Conservation (phyloP, 257 asterid genomes). For the Fraxinus pennsylvanica region DNA sequence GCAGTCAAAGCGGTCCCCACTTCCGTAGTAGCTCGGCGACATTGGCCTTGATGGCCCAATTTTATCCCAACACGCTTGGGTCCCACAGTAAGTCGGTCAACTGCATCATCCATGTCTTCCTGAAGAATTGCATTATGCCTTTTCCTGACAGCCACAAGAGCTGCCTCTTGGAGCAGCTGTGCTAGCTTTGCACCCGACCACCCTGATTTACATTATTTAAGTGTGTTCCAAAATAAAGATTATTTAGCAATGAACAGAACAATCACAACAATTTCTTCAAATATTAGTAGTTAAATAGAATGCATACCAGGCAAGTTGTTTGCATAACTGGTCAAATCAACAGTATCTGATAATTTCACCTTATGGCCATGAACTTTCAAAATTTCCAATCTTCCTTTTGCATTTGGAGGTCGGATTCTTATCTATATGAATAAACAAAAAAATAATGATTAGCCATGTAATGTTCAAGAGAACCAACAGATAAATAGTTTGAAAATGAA, state of each 20-base stretch:
- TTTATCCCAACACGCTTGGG: slow-evolving; percentile 76
- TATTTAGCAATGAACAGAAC: not conserved
- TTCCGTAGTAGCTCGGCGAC: slow-evolving; percentile 86
- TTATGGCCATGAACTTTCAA: slow-evolving; percentile 87
- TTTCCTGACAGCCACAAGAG: slow-evolving; percentile 96
- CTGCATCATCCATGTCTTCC: slow-evolving; percentile 94
- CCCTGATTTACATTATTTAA: slow-evolving; percentile 52
- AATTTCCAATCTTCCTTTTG: slow-evolving; percentile 91
- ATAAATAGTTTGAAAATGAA: not conserved
- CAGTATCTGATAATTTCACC: slow-evolving; percentile 78
- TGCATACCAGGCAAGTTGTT: slow-evolving; percentile 80
- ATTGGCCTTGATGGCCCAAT: slow-evolving; percentile 91
- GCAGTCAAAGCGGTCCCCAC: slow-evolving; percentile 87
- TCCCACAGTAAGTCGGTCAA: slow-evolving; percentile 94
- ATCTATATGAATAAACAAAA: slow-evolving; percentile 45
- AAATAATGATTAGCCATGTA: slow-evolving; percentile 9
- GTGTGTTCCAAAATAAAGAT: slow-evolving; percentile 12
- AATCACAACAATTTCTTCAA: not conserved
- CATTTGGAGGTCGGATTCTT: slow-evolving; percentile 89
- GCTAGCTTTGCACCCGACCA: slow-evolving; percentile 99
- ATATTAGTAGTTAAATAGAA: slow-evolving; percentile 17
- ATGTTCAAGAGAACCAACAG: slow-evolving; percentile 9
- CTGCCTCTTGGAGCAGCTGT: slow-evolving; percentile 97
- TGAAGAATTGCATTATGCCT: slow-evolving; percentile 72
- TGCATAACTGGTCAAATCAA: slow-evolving; percentile 81